Base-by-base conservation (phyloP, 176 grass and related monocot species). In the Avena atlantica region DNA sequence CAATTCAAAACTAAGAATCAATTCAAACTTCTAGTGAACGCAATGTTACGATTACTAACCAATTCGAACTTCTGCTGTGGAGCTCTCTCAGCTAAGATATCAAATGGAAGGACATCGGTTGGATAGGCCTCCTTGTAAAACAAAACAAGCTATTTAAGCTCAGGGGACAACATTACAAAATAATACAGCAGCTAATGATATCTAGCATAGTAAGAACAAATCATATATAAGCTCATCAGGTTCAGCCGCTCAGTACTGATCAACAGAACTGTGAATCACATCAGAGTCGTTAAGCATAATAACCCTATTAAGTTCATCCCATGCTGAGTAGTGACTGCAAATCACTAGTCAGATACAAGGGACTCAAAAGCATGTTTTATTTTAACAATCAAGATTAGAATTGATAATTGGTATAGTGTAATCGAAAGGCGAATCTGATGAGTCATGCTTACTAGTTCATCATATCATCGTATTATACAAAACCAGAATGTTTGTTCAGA, bases 71-170 rank as follows among this genome's bases (percentile, higher is more conserved):
- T 92, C 81, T 87, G 81, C 24, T 94, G 76, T 60, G 86, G 88
- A 87, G 92, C 86, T 76, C 70, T 92, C 81, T 96, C 88, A 20
- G 92, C 83, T 42, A 93, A 89, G 71, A 96, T 92, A 70, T 89
- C 89, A 48, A 93, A 74, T 16, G 83, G 89, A 79, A 78, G 86
- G 82, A 90, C 76, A 16, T 86, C 88, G 9, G 88, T 90, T 2
- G 91, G 92, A 83, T 87, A 92, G 16, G 94, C 92, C 80, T 92
- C 91, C 92, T 91, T 84, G 64, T 6, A 79, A 89, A 49, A 86
- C 6, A 86, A 78, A 81, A 80, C n/a, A 47, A 31, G 56, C 86
- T 20, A 80, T 10, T 66, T 74, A 71, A 27, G 55, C 51, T 81
- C 53, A 74, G 11, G 13, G 45, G 25, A 76, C 13, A 82, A 56